Base-by-base conservation (phyloP, 2,329 filamentous ascomycete species). In the Plectosphaerella sp. region DNA sequence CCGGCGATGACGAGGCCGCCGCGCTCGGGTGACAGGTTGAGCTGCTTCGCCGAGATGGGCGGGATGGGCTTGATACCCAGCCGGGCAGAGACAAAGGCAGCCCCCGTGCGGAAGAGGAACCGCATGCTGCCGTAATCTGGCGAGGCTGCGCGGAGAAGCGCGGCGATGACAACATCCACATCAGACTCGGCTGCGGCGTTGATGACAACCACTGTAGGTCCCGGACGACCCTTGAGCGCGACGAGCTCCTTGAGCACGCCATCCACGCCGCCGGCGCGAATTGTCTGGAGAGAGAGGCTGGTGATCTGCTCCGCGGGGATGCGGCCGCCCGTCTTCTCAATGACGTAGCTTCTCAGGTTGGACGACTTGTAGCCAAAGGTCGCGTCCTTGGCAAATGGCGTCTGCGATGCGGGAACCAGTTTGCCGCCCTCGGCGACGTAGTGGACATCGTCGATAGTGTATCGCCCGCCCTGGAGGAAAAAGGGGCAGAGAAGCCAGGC, bases 401-500 rank as follows among this genome's bases (percentile, higher is more conserved):
- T 83, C 37, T 73, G 64, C 0, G 71, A 75, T 0, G 79, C 77
- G 0, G 79, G 77, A 1, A 80, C 72, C 3, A 80, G 59, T 0
- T 55, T 58, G 22, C 5, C 39, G 1, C 39, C 39, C 45, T 82
- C 78, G 1, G 73, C 72, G 3, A 83, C 79, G 54, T 83, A 83
- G 59, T 83, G 79, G 1, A 82, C 71, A 58, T 83, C 75, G 22
- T 75, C 61, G 8, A 83, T 78, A 0, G 80, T 84, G 39, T 77
- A 78, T 3, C 80, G 62, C 0, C 80, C 80, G 5, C 80, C 80
- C 57, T 84, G 79, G 3, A 77, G 66, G 60, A 84, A 84, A 61
- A 83, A 83, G 0, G 80, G 80, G 0, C 78, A 78, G 0, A 84
- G 64, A 3, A 83, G 66, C 72, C 78, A 79, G 0, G 73, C 77